phyloP scores from a whole-genome alignment of 2,329 filamentous ascomycete genomes.

The Pseudocercospora pini-densiflorae region DNA sequence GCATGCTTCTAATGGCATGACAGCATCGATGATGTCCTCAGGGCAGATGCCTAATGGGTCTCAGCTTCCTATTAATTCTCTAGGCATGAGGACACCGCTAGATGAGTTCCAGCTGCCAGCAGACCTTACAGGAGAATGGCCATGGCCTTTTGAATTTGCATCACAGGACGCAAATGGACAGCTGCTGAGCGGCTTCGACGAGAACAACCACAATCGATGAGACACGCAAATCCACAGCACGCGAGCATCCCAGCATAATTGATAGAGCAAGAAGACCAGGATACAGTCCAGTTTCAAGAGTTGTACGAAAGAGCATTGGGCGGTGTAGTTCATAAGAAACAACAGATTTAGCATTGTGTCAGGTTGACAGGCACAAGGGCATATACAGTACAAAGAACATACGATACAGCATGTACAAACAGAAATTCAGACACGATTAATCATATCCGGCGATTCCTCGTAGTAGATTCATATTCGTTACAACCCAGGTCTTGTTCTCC shows the following conservation, averaged over 20 bases:
- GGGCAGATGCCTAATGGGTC: constrained; percentile 3
- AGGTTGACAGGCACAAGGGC: neutral
- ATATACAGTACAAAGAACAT: neutral
- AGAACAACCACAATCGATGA: constrained; percentile 6
- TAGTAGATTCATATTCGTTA: neutral
- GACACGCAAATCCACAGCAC: neutral
- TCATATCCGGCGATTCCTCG: constrained; percentile 3
- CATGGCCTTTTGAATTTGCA: constrained; percentile 41
- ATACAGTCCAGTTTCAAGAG: neutral
- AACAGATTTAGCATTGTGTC: neutral
- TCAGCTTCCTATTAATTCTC: constrained; percentile 15
- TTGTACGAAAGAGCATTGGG: neutral
- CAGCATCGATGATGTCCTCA: neutral
- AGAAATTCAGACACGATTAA: neutral
- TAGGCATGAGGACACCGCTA: constrained; percentile 29
- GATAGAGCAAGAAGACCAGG: no score
- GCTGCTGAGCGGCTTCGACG: constrained; percentile 14
- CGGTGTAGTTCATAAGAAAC: neutral
- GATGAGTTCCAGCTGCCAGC: constrained; percentile 46
- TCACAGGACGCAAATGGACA: constrained; percentile 18
- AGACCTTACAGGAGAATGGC: constrained; percentile 49
- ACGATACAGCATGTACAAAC: neutral
- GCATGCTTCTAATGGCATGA: constrained; percentile 1
- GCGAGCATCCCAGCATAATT: neutral
- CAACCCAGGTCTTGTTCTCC: constrained; percentile 1